A percentile compares a stretch with the other conserved stretches of the same genome.
phyloP scores from a whole-genome alignment of 2,329 filamentous ascomycete genomes.

The Penicillium sp. region DNA sequence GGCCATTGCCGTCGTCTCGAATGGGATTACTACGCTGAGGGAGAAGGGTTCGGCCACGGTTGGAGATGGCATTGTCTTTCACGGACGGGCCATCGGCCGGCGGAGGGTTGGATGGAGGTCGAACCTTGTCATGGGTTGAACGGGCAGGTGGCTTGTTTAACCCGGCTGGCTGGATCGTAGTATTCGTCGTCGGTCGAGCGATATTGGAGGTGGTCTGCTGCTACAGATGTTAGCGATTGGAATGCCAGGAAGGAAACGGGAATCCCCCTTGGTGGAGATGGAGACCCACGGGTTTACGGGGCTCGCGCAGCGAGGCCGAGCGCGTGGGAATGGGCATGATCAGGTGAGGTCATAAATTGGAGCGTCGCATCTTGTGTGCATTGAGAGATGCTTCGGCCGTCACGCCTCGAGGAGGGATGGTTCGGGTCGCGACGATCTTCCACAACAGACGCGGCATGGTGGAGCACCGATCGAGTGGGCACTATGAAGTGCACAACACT shows the following conservation, averaged over 20 bases:
- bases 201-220: constrained; percentile 14
- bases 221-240: constrained; percentile 21
- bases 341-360: too few species aligned
- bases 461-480: too few species aligned
- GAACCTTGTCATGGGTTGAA: constrained; percentile 11
- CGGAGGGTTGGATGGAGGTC: constrained; percentile 12
- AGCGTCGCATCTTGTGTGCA: too few species aligned
- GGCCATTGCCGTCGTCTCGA: constrained; percentile 20
- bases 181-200: constrained; percentile 24
- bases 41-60: constrained; percentile 32
- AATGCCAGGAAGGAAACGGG: constrained; percentile 14
- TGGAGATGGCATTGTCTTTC: constrained; percentile 19
- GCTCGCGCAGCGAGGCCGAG: constrained; percentile 36
- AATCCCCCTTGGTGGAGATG: constrained; percentile 4
- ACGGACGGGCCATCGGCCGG: constrained; percentile 10
- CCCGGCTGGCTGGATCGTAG: constrained; percentile 13
- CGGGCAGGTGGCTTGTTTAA: constrained; percentile 13
- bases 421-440: too few species aligned
- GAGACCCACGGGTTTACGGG: constrained; percentile 32
- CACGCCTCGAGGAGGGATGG: too few species aligned
- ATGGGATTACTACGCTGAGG: constrained; percentile 28
- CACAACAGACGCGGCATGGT: too few species aligned
- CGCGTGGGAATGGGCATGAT: constrained; percentile 44
- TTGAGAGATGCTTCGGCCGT: too few species aligned
- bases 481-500: too few species aligned